Evolutionary conservation across 352 stramenopile species (phyloP).

Genomic region (Pythium vanterpoolii): DNA sequence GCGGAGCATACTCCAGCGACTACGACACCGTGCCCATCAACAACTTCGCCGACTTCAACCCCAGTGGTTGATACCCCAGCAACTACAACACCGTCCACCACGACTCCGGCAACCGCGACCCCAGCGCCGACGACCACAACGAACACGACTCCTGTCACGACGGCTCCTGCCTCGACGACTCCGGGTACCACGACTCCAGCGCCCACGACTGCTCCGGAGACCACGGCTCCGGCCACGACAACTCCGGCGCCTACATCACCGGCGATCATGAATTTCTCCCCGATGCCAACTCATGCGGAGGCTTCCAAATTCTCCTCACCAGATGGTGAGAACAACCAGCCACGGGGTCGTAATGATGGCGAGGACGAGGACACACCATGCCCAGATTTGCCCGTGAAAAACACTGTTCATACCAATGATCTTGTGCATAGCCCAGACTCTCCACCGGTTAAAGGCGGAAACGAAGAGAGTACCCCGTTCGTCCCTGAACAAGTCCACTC

Average conservation of each 20-base stretch:
- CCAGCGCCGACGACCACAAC: neutral
- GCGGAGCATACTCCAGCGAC: neutral
- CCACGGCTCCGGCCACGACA: neutral
- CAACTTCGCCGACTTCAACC: neutral
- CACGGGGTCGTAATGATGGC: neutral
- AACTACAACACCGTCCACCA: neutral
- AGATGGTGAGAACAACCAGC: neutral
- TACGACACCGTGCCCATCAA: neutral
- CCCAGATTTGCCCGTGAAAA: constrained; percentile 4
- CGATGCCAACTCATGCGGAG: no score
- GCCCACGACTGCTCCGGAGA: neutral
- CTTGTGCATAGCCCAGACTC: no score
- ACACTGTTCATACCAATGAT: no score
- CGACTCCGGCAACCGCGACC: neutral
- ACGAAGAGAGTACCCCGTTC: neutral
- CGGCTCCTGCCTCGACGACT: neutral
- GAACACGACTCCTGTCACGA: neutral
- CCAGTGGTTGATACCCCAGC: neutral
- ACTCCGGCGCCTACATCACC: neutral
- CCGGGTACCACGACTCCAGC: neutral
- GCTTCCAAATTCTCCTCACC: neutral
- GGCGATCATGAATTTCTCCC: no score
- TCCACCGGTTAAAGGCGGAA: neutral
- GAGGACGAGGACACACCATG: constrained; percentile 16
- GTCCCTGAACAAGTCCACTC: no score